phyloP scores from a whole-genome alignment of 495 filamentous ascomycete species.

The Tuber melanosporum region DNA sequence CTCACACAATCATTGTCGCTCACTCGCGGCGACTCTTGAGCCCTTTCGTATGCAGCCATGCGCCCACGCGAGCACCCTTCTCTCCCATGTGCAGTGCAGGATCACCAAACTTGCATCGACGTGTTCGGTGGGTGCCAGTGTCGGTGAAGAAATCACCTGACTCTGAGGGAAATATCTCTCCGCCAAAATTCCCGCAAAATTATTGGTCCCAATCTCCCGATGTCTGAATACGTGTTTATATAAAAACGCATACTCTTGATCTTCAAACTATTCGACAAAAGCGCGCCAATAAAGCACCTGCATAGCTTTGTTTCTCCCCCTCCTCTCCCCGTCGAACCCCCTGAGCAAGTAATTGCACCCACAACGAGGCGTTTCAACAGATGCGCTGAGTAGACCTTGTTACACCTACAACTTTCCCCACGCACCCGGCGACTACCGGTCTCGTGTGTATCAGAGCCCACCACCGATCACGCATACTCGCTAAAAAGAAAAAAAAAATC shows the following conservation, averaged over 20 bases:
- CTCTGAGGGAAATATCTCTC: slow-evolving; percentile 4
- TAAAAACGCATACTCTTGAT: neutral
- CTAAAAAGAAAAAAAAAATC: neutral
- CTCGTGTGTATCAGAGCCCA: neutral
- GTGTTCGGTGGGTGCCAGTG: slow-evolving; percentile 9
- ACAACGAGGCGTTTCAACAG: neutral
- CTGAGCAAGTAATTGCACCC: neutral
- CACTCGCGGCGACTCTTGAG: slow-evolving; percentile 17
- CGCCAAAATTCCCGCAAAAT: neutral
- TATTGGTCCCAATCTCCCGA: slow-evolving; percentile 4
- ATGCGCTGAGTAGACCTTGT: neutral
- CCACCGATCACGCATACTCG: neutral
- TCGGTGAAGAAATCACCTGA: slow-evolving; percentile 14
- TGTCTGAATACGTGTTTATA: slow-evolving; percentile 9
- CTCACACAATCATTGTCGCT: slow-evolving; percentile 34
- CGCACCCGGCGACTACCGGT: neutral
- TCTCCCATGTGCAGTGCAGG: neutral
- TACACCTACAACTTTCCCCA: neutral
- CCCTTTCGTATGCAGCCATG: slow-evolving; percentile 4
- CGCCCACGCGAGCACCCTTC: neutral
- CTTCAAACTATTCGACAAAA: neutral
- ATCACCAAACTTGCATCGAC: slow-evolving; percentile 7
- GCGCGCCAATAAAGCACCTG: neutral
- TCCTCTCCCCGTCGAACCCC: neutral
- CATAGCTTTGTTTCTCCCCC: neutral